phyloP scores from a whole-genome alignment of 768 basidiomycete genomes.

The Rhizopogon rudus region DNA sequence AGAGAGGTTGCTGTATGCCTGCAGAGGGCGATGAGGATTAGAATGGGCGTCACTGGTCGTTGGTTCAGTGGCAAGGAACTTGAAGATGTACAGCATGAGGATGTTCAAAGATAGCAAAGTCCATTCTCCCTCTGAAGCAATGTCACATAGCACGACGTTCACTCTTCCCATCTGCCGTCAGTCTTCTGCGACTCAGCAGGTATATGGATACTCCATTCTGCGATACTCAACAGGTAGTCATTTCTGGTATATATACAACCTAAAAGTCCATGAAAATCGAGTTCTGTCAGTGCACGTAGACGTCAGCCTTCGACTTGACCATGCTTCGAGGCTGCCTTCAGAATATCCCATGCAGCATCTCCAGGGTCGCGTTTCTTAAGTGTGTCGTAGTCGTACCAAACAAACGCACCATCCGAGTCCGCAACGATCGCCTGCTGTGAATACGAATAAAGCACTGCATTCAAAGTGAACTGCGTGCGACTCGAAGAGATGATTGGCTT shows the following conservation, averaged over 20 bases:
- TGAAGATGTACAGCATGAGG: too few species aligned
- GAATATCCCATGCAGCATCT: slow-evolving; percentile 36
- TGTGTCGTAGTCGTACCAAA: slow-evolving; percentile 76
- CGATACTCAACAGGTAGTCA: background rate
- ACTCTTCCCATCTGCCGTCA: background rate
- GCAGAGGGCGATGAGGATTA: too few species aligned
- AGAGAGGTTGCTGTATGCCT: too few species aligned
- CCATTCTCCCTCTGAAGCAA: too few species aligned
- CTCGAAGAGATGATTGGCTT: slow-evolving; percentile 36
- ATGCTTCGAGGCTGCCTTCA: slow-evolving; percentile 6
- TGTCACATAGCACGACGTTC: too few species aligned
- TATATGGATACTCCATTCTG: too few species aligned
- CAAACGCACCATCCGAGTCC: slow-evolving; percentile 56
- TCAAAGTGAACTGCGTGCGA: slow-evolving; percentile 43
- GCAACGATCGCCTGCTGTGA: slow-evolving; percentile 59
- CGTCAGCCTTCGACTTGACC: background rate
- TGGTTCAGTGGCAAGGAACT: too few species aligned
- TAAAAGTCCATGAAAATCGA: background rate
- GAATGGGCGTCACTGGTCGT: too few species aligned
- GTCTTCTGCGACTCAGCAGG: too few species aligned
- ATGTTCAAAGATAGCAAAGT: too few species aligned
- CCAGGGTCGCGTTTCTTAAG: slow-evolving; percentile 63
- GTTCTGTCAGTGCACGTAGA: background rate
- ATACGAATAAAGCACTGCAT: slow-evolving; percentile 59
- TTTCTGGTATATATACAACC: background rate